Conservation (phyloP, 2,329 filamentous ascomycete genomes). For the Pseudomassariella vexata region DNA sequence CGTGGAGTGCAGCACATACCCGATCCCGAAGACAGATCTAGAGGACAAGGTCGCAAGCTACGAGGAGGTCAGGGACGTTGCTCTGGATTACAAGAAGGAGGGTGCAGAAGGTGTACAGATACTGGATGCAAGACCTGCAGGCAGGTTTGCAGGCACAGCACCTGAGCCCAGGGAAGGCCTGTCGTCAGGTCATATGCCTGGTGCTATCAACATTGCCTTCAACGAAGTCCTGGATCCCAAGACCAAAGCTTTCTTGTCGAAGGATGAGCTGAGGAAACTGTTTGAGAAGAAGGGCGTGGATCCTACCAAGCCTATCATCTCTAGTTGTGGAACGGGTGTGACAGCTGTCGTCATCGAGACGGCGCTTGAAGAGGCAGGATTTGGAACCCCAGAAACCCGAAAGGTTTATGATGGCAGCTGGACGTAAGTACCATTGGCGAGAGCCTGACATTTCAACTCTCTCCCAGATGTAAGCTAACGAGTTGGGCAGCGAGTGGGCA, state of each 20-base stretch:
- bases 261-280: slow-evolving; percentile 65
- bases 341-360: slow-evolving; percentile 89
- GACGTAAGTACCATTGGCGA: slow-evolving; percentile 62
- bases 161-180: slow-evolving; percentile 84
- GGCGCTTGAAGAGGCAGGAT: slow-evolving; percentile 73
- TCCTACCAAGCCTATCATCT: slow-evolving; percentile 73
- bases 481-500: slow-evolving; percentile 53
- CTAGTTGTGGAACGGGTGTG: slow-evolving; percentile 87
- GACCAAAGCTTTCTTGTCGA: slow-evolving; percentile 73
- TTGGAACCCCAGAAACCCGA: slow-evolving; percentile 59
- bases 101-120: slow-evolving; percentile 80
- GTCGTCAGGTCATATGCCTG: slow-evolving; percentile 86
- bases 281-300: slow-evolving; percentile 79
- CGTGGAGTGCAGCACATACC: slow-evolving; percentile 60
- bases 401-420: slow-evolving; percentile 94
- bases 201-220: slow-evolving; percentile 78
- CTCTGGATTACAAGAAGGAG: slow-evolving; percentile 72
- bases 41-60: slow-evolving; percentile 67
- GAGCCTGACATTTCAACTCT: no score
- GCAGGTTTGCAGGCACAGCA: slow-evolving; percentile 75
- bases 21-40: slow-evolving; percentile 53
- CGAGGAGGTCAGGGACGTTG: slow-evolving; percentile 75
- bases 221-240: slow-evolving; percentile 72
- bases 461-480: no score
- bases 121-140: slow-evolving; percentile 75